Evolutionary conservation across 1,284 basidiomycete genomes (phyloP), one percentile per base, ranked within the genome.

Genomic region (Stereum hirsutum): DNA sequence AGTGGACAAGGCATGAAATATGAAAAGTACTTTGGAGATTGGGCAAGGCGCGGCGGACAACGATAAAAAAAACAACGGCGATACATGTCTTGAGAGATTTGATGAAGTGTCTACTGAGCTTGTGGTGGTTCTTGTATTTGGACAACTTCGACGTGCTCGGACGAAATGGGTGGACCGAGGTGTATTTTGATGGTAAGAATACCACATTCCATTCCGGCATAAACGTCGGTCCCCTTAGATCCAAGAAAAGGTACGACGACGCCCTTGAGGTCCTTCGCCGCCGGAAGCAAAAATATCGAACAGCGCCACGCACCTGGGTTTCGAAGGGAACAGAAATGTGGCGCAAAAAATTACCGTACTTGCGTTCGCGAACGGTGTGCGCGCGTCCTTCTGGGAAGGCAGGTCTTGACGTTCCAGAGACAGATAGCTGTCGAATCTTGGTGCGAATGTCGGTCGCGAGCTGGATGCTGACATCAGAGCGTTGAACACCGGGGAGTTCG

Each of bases 401-500:
- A 8, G 70, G 54, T 24, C 58, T 54, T 45, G 57, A 56, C 33
- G 57, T 56, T 26, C 78, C 80, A 19, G 61, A 54, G 39, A 83
- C 65, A 43, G 63, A 66, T 48, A 83, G 60, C 53, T 78, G 77
- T 52, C 66, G 72, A 48, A 74, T 65, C 43, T 72, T 65, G 50
- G 73, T 81, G 62, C 70, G 69, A 31, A 65, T 55, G 51, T 75
- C 76, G 45, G 69, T 72, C 33, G 69, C 68, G 46, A 83, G 67
- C 37, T 63, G 65, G 56, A 82, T 60, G 45, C 57, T 65, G 31
- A 84, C 50, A 52, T 80, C 74, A 42, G 57, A 51, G 47, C 65
- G 70, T 56, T 68, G 70, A 51, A 81, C 62, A 23, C 81, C 81
- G 7, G 81, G 81, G 21, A 81, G 60, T 58, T 83, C 79, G 57